Evolutionary conservation across 1,284 basidiomycete genomes (phyloP).

Genomic region (Moesziomyces sp.): DNA sequence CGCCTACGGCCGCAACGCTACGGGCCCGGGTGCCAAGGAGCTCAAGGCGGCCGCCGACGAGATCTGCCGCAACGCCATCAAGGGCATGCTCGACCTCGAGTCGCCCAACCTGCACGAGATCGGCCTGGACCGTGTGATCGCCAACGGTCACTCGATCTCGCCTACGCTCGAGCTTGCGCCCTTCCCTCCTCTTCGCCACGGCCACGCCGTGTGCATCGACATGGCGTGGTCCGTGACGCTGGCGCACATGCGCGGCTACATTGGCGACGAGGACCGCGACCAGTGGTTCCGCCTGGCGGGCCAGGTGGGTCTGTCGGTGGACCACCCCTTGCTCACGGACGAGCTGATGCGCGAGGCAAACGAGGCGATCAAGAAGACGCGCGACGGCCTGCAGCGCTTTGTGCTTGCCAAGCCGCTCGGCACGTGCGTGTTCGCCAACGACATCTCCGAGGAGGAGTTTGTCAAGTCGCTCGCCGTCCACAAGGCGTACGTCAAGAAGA

Average conservation of each 20-base stretch:
- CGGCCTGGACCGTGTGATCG: slow-evolving; percentile 71
- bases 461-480: slow-evolving; percentile 68
- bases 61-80: slow-evolving; percentile 70
- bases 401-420: slow-evolving; percentile 70
- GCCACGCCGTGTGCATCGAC: slow-evolving; percentile 70
- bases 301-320: slow-evolving; percentile 69
- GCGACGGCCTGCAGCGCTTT: slow-evolving; percentile 70
- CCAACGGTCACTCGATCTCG: slow-evolving; percentile 70
- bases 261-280: slow-evolving; percentile 69
- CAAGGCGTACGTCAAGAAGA: slow-evolving; percentile 68
- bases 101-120: slow-evolving; percentile 71
- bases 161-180: slow-evolving; percentile 69
- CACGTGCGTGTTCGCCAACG: slow-evolving; percentile 70
- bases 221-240: slow-evolving; percentile 71
- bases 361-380: slow-evolving; percentile 70
- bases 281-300: slow-evolving; percentile 69
- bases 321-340: slow-evolving; percentile 69
- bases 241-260: slow-evolving; percentile 68
- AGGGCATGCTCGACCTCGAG: slow-evolving; percentile 71
- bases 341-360: slow-evolving; percentile 68
- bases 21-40: slow-evolving; percentile 65
- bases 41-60: slow-evolving; percentile 66
- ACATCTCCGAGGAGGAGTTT: slow-evolving; percentile 69
- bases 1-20: slow-evolving; percentile 69
- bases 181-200: slow-evolving; percentile 65